Percentiles rank a stretch among this genome's conserved stretches.
Conservation (phyloP, 148 eudicot genomes). For the Salicornia ramosissima region DNA sequence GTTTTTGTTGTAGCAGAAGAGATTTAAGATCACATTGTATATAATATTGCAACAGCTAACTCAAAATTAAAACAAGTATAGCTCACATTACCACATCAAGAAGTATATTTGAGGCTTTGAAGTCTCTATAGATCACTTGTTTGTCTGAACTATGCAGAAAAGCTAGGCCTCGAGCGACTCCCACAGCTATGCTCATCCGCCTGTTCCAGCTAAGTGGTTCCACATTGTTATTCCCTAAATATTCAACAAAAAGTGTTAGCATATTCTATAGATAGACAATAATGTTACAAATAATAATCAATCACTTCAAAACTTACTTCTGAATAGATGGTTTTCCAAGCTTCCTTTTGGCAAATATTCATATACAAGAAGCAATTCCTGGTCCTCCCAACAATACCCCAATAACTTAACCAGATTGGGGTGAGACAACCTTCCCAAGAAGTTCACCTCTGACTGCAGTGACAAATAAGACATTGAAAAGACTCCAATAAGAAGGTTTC, state of each 20-base stretch:
- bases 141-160: conserved; percentile 46
- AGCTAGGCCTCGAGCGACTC: conserved; percentile 59
- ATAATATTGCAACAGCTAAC: too few species aligned
- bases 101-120: conserved; percentile 63
- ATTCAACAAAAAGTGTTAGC: conserved; percentile 3
- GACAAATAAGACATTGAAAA: conserved; percentile 5
- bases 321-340: conserved; percentile 59
- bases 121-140: conserved; percentile 56
- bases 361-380: conserved; percentile 49
- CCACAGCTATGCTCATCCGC: conserved; percentile 52
- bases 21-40: too few species aligned
- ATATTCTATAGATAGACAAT: not conserved
- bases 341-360: conserved; percentile 58
- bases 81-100: conserved; percentile 45
- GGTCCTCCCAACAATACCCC: conserved; percentile 60
- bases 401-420: conserved; percentile 52
- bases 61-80: not conserved
- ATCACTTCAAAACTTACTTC: conserved; percentile 34
- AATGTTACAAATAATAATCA: not conserved
- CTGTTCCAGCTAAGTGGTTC: conserved; percentile 53
- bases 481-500: not conserved
- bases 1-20: too few species aligned
- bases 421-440: conserved; percentile 55
- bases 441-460: conserved; percentile 57
- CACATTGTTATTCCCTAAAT: conserved; percentile 33